Base-by-base conservation (phyloP, 2,329 filamentous ascomycete species). In the Exophiala dermatitidis region DNA sequence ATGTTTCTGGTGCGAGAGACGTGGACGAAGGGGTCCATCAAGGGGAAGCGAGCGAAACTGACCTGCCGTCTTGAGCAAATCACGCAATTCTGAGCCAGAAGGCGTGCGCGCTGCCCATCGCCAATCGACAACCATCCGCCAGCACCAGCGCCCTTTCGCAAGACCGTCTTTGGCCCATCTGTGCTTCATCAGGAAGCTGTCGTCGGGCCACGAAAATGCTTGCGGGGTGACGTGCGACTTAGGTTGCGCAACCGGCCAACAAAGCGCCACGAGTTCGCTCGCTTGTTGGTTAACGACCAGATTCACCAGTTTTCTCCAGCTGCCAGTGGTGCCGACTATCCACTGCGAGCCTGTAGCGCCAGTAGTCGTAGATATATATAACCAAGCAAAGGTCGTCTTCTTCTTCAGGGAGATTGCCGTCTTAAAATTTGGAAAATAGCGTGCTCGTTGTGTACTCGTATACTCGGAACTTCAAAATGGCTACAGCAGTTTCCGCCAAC, bases 81-180 rank as follows among this genome's bases (percentile, higher is more conserved):
- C 57, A 59, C 57, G 57, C 54, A 59, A 59, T 57, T 43, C 38
- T 28, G n/a, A 45, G 30, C 28, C 33, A 50, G 51, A 57, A 59
- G 51, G 38, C 57, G 57, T 51, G 53, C 48, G 40, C 10, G 33
- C 12, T 37, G 12, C 30, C 43, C 48, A 50, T 48, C 48, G 46
- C 50, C 41, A 54, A 51, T 52, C 31, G 8, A n/a, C 31, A 28
- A 43, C 19, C 38, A 26, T 30, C 19, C 30, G 29, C 46, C 30
- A 42, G 34, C n/a, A 31, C 26, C 38, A 12, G 46, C 41, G 29
- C 8, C 19, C 32, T 36, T 40, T 37, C 19, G 19, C 52, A 19
- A 32, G 32, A 36, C 48, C 26, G 34, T 41, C 46, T 37, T 19
- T 19, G 9, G 34, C 29, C 29, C 10, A 38, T n/a, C 38, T 19